These are phyloP conservation scores for Endocarpon pusillum DNA, from an alignment of 495 filamentous ascomycete species.

Conservation along the genomic window DNA sequence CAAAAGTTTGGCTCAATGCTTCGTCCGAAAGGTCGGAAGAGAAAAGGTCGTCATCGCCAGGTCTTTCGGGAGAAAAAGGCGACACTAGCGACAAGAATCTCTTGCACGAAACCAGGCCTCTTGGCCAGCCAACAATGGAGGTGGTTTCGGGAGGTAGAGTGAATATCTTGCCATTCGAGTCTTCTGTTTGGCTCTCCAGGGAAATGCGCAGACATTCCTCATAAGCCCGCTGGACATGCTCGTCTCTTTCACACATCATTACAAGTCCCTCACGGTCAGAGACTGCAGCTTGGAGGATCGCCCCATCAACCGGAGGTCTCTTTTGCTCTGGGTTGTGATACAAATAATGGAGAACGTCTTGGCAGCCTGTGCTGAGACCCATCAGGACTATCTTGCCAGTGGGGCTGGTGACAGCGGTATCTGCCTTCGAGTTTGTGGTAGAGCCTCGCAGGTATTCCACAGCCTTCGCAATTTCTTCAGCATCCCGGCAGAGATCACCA, in stretches of 20 bases:
- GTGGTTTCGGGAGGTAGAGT: conserved; percentile 38
- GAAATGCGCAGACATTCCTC: conserved; percentile 35
- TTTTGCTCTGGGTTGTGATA: conserved; percentile 12
- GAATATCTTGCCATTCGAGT: conserved; percentile 32
- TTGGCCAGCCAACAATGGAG: conserved; percentile 26
- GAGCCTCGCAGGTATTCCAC: conserved; percentile 59
- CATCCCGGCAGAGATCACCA: conserved; percentile 48
- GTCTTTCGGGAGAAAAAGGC: conserved; percentile 30
- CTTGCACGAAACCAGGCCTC: conserved; percentile 43
- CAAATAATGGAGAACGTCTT: conserved; percentile 74
- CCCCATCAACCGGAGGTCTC: conserved; percentile 49
- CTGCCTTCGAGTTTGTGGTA: conserved; percentile 15
- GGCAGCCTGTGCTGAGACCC: conserved; percentile 79
- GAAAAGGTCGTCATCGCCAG: conserved; percentile 78
- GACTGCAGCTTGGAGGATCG: conserved; percentile 66
- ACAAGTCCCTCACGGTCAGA: conserved; percentile 57
- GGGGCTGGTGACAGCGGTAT: too few species aligned
- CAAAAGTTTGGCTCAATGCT: conserved; percentile 45
- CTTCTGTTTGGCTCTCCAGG: conserved; percentile 16
- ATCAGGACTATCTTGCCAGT: conserved; percentile 57
- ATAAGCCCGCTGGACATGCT: conserved; percentile 25
- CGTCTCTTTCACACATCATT: conserved; percentile 10
- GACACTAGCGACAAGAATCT: conserved; percentile 52
- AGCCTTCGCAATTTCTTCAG: conserved; percentile 49
- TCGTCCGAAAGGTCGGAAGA: conserved; percentile 55